Evolutionary conservation across 305 asterid genomes (phyloP).

Genomic region (Caryopteris hybrid): DNA sequence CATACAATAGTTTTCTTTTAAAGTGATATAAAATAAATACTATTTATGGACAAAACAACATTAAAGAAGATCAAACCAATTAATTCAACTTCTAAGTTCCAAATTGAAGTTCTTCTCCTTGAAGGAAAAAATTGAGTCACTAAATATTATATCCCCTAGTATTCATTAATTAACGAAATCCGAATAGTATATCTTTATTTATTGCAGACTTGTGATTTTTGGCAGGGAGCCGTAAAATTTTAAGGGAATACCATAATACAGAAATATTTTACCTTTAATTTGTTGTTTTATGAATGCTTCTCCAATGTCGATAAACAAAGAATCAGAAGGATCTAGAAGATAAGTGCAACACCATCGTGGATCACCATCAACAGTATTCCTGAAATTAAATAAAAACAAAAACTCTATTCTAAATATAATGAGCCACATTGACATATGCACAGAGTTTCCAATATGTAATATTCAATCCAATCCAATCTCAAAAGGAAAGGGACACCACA

Average conservation of each 20-base stretch:
- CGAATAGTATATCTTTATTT: not conserved
- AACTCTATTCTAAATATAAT: not conserved
- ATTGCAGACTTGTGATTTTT: not conserved
- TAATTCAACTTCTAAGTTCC: not conserved
- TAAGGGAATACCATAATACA: not conserved
- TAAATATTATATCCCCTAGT: not conserved
- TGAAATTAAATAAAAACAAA: constrained; percentile 24
- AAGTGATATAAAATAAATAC: not conserved
- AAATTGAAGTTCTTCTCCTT: not conserved
- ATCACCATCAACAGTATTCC: constrained; percentile 89
- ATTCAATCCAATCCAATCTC: not conserved
- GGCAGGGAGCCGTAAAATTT: constrained; percentile 8
- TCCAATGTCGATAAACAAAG: constrained; percentile 81
- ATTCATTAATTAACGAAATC: not conserved
- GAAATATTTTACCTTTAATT: constrained; percentile 46
- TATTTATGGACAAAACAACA: not conserved
- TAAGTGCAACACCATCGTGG: constrained; percentile 93
- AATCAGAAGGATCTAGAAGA: constrained; percentile 94
- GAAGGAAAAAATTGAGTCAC: not conserved
- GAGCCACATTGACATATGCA: not conserved
- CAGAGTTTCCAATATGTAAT: not conserved
- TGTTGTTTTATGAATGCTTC: constrained; percentile 77
- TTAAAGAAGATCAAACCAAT: not conserved
- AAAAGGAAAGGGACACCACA: not conserved
- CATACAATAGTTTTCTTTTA: too few species aligned